A percentile compares a stretch with the other conserved stretches of the same genome.
phyloP scores from a whole-genome alignment of 2,329 filamentous ascomycete genomes.

The Nothophaeocryptopus gaeumannii region DNA sequence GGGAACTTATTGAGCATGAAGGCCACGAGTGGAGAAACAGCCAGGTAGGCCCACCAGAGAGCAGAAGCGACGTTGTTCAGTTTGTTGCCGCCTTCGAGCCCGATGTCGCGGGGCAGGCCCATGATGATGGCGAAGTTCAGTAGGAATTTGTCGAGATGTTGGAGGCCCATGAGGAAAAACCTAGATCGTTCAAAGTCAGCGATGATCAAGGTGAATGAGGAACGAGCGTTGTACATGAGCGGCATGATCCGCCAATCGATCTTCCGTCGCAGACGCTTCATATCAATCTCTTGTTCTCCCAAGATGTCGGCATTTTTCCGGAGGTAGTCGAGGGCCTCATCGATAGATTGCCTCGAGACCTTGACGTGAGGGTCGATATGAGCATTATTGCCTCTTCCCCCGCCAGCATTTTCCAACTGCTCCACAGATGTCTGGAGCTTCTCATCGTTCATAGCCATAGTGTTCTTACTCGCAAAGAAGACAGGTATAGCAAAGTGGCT shows the following conservation, averaged over 20 bases:
- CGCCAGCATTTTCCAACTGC: not conserved
- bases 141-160: slow-evolving; percentile 50
- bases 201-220: too few species aligned
- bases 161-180: slow-evolving; percentile 13
- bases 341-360: slow-evolving; percentile 4
- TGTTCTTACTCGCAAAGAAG: not conserved
- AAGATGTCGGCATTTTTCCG: slow-evolving; percentile 6
- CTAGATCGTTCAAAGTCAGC: not conserved
- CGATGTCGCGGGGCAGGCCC: slow-evolving; percentile 41
- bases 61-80: slow-evolving; percentile 22
- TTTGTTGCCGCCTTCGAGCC: slow-evolving; percentile 17
- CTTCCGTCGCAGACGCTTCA: slow-evolving; percentile 16
- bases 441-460: slow-evolving; percentile 2
- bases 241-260: slow-evolving; percentile 22
- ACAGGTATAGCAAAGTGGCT: too few species aligned
- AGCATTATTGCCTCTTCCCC: not conserved
- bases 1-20: slow-evolving; percentile 41
- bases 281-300: slow-evolving; percentile 11
- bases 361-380: not conserved
- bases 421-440: not conserved
- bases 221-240: not conserved
- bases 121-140: slow-evolving; percentile 67
- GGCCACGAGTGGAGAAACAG: slow-evolving; percentile 13
- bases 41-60: slow-evolving; percentile 19
- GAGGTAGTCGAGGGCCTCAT: slow-evolving; percentile 17